phyloP scores from a whole-genome alignment of 2,329 filamentous ascomycete genomes.

The Ophiostoma piceae region DNA sequence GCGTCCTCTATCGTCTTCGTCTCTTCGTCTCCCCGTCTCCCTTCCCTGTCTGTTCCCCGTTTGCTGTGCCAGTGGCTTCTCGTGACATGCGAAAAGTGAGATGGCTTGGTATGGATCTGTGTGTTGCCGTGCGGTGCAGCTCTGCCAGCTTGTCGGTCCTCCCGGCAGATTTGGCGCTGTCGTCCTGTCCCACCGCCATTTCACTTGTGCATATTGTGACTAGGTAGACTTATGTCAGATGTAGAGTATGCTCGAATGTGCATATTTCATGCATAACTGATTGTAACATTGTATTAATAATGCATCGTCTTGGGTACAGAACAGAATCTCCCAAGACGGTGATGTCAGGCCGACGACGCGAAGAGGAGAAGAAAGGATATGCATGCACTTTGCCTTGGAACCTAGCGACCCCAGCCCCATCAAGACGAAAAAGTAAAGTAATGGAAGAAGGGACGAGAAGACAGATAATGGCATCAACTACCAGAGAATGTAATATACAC shows the following conservation, averaged over 20 bases:
- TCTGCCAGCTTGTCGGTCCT: background rate
- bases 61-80: background rate
- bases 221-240: background rate
- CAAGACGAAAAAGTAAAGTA: background rate
- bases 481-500: background rate
- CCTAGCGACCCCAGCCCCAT: background rate
- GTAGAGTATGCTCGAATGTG: background rate
- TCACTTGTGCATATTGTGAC: background rate
- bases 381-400: constrained; percentile 7
- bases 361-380: background rate
- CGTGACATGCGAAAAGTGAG: background rate
- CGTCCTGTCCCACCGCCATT: constrained; percentile 5
- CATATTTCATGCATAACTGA: background rate
- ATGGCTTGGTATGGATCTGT: constrained; percentile 2
- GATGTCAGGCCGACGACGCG: background rate
- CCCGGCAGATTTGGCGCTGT: background rate
- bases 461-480: background rate
- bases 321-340: background rate
- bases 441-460: background rate
- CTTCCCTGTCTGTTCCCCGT: background rate
- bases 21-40: too few species aligned
- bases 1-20: background rate
- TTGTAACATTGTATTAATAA: background rate
- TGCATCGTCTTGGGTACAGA: background rate
- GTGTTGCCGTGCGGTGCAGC: constrained; percentile 9